These are phyloP conservation scores for Fusarium sacchari DNA, from an alignment of 2,329 filamentous ascomycete species.

Conservation along the genomic window DNA sequence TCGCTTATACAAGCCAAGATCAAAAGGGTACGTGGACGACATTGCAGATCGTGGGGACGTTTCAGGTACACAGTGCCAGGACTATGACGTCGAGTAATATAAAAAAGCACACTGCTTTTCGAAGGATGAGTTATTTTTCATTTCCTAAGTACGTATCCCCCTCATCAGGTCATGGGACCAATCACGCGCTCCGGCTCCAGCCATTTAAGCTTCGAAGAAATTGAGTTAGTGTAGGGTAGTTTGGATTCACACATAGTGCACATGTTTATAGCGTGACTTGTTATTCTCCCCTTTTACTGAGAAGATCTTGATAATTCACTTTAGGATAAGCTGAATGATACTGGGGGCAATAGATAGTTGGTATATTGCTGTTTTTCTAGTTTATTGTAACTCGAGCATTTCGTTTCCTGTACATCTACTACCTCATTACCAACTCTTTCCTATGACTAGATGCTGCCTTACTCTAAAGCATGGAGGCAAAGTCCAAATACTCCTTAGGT, in stretches of 20 bases:
- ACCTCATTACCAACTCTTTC: rapidly evolving
- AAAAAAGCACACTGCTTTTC: not conserved
- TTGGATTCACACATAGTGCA: not conserved
- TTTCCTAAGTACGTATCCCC: not conserved
- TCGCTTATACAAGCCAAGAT: slow-evolving; percentile 22
- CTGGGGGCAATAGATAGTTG: too few relatives aligned
- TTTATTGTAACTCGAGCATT: not conserved
- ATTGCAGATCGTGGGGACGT: not conserved
- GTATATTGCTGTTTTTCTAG: too few relatives aligned
- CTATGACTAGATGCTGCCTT: too few relatives aligned
- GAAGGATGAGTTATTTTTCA: not conserved
- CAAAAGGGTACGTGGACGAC: not conserved
- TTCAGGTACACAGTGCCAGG: not conserved
- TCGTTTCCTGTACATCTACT: rapidly evolving
- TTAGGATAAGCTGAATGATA: too few relatives aligned
- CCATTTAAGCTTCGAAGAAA: too few relatives aligned
- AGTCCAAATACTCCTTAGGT: not conserved
- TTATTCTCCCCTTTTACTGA: too few relatives aligned
- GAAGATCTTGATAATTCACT: too few relatives aligned
- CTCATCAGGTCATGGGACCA: not conserved
- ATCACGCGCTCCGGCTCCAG: not conserved
- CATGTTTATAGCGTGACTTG: too few relatives aligned
- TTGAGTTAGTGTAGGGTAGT: not conserved
- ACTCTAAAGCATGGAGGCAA: not conserved
- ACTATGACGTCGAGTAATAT: not conserved